phyloP scores from a whole-genome alignment of 257 asterid species.

The Leptodermis oblonga region DNA sequence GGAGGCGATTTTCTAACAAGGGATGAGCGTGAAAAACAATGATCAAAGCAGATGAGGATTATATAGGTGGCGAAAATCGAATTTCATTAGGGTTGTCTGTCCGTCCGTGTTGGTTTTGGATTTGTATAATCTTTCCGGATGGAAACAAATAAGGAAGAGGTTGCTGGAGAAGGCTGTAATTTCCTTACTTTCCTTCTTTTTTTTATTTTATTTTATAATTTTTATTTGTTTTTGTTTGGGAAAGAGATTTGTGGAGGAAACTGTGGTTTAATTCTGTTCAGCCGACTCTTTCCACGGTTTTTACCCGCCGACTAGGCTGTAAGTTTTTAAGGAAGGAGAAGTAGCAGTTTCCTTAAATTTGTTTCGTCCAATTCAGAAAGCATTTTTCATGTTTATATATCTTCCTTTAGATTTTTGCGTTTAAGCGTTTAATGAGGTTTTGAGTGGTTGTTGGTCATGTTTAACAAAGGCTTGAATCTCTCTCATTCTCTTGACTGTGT shows the following conservation, averaged over 20 bases:
- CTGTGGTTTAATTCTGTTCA: background rate
- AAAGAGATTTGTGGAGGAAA: constrained; percentile 12
- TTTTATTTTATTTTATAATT: too few relatives aligned
- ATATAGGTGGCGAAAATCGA: background rate
- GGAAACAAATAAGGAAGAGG: too few relatives aligned
- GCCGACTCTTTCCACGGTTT: constrained; percentile 1
- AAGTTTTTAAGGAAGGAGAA: background rate
- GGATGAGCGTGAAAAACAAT: background rate
- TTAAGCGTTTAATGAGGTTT: background rate
- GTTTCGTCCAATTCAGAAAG: too few relatives aligned
- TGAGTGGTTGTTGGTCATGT: background rate
- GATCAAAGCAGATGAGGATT: background rate
- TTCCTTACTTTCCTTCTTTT: background rate
- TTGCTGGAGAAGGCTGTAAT: background rate
- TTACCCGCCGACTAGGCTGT: background rate
- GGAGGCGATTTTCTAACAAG: background rate
- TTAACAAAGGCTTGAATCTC: too few relatives aligned
- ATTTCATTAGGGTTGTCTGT: constrained; percentile 1
- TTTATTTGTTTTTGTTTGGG: too few relatives aligned
- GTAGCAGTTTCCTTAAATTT: background rate
- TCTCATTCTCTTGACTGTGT: too few relatives aligned
- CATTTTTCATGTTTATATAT: background rate
- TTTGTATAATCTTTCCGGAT: too few relatives aligned
- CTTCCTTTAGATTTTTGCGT: background rate
- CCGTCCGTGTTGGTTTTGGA: background rate